Evolutionary conservation across 202 grass and related monocot genomes (phyloP).

Genomic region (Panicum virgatum): DNA sequence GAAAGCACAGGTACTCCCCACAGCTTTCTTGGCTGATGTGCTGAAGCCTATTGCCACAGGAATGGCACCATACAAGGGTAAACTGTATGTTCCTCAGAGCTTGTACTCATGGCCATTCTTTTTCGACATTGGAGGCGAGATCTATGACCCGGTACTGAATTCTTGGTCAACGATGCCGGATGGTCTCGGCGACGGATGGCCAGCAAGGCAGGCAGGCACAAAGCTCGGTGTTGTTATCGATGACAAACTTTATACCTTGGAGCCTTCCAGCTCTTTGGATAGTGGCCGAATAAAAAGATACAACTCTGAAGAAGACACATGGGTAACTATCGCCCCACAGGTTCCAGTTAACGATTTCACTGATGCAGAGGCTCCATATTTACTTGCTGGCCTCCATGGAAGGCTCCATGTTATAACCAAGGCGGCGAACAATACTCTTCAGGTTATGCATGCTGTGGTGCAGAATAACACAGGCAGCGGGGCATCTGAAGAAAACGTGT

Average conservation of each 20-base stretch:
- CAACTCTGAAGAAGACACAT: constrained; percentile 59
- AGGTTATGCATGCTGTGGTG: constrained; percentile 61
- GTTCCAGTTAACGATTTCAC: constrained; percentile 75
- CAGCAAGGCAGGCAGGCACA: constrained; percentile 78
- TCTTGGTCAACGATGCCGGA: constrained; percentile 70
- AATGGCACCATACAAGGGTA: constrained; percentile 68
- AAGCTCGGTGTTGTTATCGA: constrained; percentile 72
- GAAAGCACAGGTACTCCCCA: constrained; percentile 66
- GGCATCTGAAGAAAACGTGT: constrained; percentile 37
- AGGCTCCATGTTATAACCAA: constrained; percentile 86
- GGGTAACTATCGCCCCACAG: constrained; percentile 53
- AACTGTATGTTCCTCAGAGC: constrained; percentile 88
- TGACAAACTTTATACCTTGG: constrained; percentile 74
- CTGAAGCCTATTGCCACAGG: constrained; percentile 89
- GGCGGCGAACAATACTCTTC: constrained; percentile 51
- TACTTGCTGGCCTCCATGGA: constrained; percentile 71
- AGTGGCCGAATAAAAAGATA: constrained; percentile 78
- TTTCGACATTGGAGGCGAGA: constrained; percentile 88
- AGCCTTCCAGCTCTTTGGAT: constrained; percentile 77
- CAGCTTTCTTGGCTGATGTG: constrained; percentile 75
- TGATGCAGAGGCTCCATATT: constrained; percentile 81
- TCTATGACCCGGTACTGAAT: constrained; percentile 64
- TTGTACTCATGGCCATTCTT: constrained; percentile 94
- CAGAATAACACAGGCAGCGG: constrained; percentile 31
- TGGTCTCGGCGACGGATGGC: constrained; percentile 85